Percentiles rank a stretch among this genome's conserved stretches.
Conservation (phyloP, 179 eudicot genomes). For the Nepenthes alata region DNA sequence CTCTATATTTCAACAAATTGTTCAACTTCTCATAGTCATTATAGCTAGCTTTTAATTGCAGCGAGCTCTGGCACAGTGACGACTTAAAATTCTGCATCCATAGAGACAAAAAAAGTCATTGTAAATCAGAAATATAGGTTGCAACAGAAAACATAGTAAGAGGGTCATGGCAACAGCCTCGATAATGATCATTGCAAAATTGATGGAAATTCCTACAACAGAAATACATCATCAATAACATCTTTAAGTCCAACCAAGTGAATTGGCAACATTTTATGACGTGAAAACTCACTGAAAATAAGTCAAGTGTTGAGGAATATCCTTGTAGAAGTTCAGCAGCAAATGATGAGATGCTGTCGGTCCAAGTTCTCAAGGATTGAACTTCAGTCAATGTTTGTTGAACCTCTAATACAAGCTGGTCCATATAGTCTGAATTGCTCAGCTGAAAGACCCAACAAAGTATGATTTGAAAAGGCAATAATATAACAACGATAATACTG, state of each 20-base stretch:
- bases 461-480: constrained; percentile 4
- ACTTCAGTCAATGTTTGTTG: constrained; percentile 47
- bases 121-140: background rate
- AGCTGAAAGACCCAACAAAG: constrained; percentile 29
- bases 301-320: constrained; percentile 22
- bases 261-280: background rate
- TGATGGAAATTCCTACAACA: too few relatives aligned
- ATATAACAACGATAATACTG: too few relatives aligned
- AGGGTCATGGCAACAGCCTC: background rate
- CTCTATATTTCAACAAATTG: constrained; percentile 26
- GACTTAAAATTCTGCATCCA: constrained; percentile 48
- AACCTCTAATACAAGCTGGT: constrained; percentile 41
- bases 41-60: constrained; percentile 28
- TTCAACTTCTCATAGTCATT: constrained; percentile 27
- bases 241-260: too few relatives aligned
- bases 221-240: too few relatives aligned
- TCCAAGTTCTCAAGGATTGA: constrained; percentile 31
- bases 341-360: constrained; percentile 36
- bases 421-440: constrained; percentile 27
- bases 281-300: constrained; percentile 43
- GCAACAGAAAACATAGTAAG: background rate
- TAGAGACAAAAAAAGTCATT: background rate
- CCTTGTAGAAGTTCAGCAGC: constrained; percentile 42
- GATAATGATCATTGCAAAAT: background rate
- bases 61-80: constrained; percentile 24